Percentiles rank a stretch among this genome's conserved stretches.
Evolutionary conservation across 768 basidiomycete species (phyloP).

Genomic region (Leccinellum rugosiceps): DNA sequence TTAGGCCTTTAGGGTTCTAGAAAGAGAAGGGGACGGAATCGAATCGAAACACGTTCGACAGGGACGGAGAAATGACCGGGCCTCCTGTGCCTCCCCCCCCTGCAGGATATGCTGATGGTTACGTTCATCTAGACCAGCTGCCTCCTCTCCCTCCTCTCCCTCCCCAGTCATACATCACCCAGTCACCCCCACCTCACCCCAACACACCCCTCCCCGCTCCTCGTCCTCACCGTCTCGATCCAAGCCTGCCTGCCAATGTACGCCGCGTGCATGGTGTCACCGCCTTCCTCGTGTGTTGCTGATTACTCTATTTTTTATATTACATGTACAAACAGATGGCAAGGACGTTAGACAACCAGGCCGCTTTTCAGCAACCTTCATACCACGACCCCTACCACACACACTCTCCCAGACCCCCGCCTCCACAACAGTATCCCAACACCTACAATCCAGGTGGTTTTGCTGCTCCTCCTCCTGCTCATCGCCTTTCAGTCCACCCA

Average conservation of each 20-base stretch:
- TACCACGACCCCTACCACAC: conserved; percentile 20
- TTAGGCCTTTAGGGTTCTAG: not conserved
- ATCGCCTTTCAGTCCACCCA: conserved; percentile 22
- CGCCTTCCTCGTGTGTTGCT: conserved; percentile 6
- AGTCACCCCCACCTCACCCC: conserved; percentile 32
- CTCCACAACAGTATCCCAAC: conserved; percentile 15
- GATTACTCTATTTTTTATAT: conserved; percentile 21
- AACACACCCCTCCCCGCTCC: conserved; percentile 62
- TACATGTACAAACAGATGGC: conserved; percentile 54
- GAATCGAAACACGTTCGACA: not conserved
- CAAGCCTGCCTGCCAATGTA: conserved; percentile 60
- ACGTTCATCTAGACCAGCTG: conserved; percentile 24
- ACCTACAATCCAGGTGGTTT: conserved; percentile 19
- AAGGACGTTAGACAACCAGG: conserved; percentile 52
- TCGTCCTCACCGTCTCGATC: conserved; percentile 60
- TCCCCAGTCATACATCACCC: conserved; percentile 31
- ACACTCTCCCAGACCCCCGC: conserved; percentile 25
- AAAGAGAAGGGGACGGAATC: not conserved
- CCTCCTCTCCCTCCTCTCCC: conserved; percentile 54
- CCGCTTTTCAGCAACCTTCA: conserved; percentile 24
- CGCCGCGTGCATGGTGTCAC: conserved; percentile 27
- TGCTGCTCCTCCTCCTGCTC: conserved; percentile 1
- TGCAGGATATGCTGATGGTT: conserved; percentile 4
- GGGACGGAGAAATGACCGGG: conserved; percentile 12
- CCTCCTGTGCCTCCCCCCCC: conserved; percentile 32